Evolutionary conservation across 164 flowering plant species (phyloP), one percentile per base, ranked within the genome.

Genomic region (Santalum album): DNA sequence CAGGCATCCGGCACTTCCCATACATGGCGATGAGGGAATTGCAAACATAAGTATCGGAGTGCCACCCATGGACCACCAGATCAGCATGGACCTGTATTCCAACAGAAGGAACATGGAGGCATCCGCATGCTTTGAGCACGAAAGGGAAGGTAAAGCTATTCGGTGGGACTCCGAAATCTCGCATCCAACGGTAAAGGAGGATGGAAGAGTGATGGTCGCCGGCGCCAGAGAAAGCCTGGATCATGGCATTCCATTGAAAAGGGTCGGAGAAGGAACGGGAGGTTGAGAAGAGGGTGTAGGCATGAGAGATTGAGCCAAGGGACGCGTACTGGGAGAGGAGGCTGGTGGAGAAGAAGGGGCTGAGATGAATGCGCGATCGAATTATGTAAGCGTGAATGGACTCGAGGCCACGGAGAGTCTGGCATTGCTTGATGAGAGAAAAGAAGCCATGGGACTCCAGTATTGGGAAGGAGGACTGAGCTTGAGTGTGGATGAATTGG

Each of bases 11-110:
- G 9, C 71, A 76, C 39, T 60, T 69, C 3, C 58, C 75, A 53
- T 76, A 76, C 74, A 73, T 59, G 18, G 62, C 14, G 0, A 76
- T 48, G 7, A 74, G 48, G 11, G 74, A 68, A 40, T 71, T 71
- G 12, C 53, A 59, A 2, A 68, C 70, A 25, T 65, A 53, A 11
- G 67, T 58, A 56, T 74, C 57, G 6, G 45, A 51, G 1, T 49
- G 23, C 22, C 38, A 68, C 10, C 79, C 79, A 40, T 44, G 49
- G 3, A 4, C 26, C 2, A 65, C 17, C 2, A 59, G 57, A 11
- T 65, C 50, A 0, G 12, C 12, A 25, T 73, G 80, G 26, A 64
- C 22, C 55, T 43, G 18, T 15, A 24, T 15, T 7, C 63, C 80
- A 3, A 43, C 26, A 5, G 52, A 32, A 5, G 56, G 4, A 17